These are phyloP conservation scores for sorghum (Sorghum bicolor) DNA, from an alignment of 176 grass and related monocot species.

Conservation along the genomic window DNA sequence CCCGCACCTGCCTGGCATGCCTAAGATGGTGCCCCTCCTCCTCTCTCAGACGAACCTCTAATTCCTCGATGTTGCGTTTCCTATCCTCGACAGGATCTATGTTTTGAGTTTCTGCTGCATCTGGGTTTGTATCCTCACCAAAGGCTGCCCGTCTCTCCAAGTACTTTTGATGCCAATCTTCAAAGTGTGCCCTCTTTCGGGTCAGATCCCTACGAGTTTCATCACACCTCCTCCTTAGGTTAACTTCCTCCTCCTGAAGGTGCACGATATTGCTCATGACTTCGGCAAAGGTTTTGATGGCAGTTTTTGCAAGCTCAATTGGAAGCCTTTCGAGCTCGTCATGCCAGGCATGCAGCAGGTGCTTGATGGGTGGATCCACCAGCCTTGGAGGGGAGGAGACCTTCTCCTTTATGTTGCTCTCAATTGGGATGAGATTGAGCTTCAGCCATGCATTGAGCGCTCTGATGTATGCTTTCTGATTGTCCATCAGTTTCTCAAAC, in stretches of 20 bases:
- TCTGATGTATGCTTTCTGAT: conserved; percentile 83
- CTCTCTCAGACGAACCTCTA: conserved; percentile 57
- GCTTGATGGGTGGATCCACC: conserved; percentile 61
- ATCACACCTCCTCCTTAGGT: conserved; percentile 60
- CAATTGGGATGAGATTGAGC: conserved; percentile 83
- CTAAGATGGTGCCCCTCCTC: conserved; percentile 50
- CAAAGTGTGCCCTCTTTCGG: conserved; percentile 57
- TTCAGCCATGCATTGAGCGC: conserved; percentile 83
- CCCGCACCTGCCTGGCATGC: conserved; percentile 74
- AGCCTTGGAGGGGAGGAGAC: conserved; percentile 73
- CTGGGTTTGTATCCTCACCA: conserved; percentile 51
- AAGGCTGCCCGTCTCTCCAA: conserved; percentile 43
- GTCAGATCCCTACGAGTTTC: conserved; percentile 50
- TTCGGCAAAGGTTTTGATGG: conserved; percentile 74
- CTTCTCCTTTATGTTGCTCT: conserved; percentile 84
- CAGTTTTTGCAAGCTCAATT: conserved; percentile 61
- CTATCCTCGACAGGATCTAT: conserved; percentile 56
- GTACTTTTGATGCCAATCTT: conserved; percentile 67
- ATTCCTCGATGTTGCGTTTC: conserved; percentile 43
- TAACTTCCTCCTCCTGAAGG: conserved; percentile 70
- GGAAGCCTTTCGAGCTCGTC: conserved; percentile 80
- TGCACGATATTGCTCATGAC: conserved; percentile 54
- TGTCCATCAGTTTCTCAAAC: conserved; percentile 63
- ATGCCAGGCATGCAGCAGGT: conserved; percentile 77
- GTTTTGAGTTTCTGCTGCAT: conserved; percentile 31